Conservation (phyloP, 768 basidiomycete species). For the Mycena maculata region DNA sequence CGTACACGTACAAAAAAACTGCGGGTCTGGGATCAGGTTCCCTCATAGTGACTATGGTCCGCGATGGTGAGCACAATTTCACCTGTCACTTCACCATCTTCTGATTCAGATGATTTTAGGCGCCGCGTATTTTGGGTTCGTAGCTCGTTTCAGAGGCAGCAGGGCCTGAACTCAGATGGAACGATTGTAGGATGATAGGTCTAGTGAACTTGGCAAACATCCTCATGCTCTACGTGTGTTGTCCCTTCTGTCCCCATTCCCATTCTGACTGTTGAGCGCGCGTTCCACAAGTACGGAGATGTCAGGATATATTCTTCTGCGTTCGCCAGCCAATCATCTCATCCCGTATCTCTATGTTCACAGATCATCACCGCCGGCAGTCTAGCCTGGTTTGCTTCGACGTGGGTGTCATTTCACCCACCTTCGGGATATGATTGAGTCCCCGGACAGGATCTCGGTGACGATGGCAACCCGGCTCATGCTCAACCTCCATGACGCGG, state of each 20-base stretch:
- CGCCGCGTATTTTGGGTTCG: slow-evolving; percentile 11
- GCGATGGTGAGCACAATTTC: slow-evolving; percentile 10
- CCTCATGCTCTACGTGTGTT: slow-evolving; percentile 3
- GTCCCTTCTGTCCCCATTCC: neutral
- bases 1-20: neutral
- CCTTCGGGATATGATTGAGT: neutral
- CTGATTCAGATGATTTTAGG: slow-evolving; percentile 1
- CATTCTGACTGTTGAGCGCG: neutral
- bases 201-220: slow-evolving; percentile 1
- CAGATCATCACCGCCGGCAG: slow-evolving; percentile 3
- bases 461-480: slow-evolving; percentile 4
- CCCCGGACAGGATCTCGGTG: slow-evolving; percentile 5
- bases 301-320: neutral
- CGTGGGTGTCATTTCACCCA: neutral
- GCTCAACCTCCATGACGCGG: slow-evolving; percentile 5
- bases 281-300: neutral
- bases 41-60: neutral
- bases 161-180: neutral
- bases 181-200: neutral
- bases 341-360: neutral
- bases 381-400: slow-evolving; percentile 4
- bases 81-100: neutral
- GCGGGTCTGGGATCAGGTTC: neutral
- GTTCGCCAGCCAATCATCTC: neutral
- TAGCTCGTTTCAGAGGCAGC: neutral